Evolutionary conservation across 2,329 filamentous ascomycete species (phyloP).

Genomic region (Talaromyces piceae): DNA sequence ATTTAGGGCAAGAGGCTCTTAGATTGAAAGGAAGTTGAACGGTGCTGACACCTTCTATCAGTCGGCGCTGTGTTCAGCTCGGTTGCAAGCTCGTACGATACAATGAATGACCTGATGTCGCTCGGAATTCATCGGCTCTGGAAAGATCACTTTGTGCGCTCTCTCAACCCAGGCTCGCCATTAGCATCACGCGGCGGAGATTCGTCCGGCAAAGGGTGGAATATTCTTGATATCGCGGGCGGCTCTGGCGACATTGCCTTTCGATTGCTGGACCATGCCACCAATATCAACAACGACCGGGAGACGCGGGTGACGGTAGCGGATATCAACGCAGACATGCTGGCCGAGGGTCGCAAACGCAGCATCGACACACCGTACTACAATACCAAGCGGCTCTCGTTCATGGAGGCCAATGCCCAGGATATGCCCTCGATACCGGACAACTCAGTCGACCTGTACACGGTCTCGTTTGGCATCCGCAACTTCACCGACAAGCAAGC

Average conservation of each 20-base stretch:
- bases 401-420: slow-evolving; percentile 88
- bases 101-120: slow-evolving; percentile 99
- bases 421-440: slow-evolving; percentile 57
- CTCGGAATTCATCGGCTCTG: slow-evolving; percentile 92
- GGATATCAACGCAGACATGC: slow-evolving; percentile 95
- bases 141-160: slow-evolving; percentile 94
- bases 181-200: slow-evolving; percentile 27
- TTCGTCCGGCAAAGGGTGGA: slow-evolving; percentile 46
- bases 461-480: slow-evolving; percentile 92
- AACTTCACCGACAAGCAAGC: slow-evolving; percentile 91
- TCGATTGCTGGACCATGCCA: slow-evolving; percentile 84
- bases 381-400: slow-evolving; percentile 50
- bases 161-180: slow-evolving; percentile 70
- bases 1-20: too few relatives aligned
- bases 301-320: slow-evolving; percentile 80
- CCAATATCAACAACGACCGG: slow-evolving; percentile 69
- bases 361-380: slow-evolving; percentile 57
- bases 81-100: slow-evolving; percentile 89
- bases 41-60: slow-evolving; percentile 19
- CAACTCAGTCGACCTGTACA: slow-evolving; percentile 84
- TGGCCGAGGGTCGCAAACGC: slow-evolving; percentile 77
- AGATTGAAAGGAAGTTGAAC: background rate
- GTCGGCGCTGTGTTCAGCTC: slow-evolving; percentile 90
- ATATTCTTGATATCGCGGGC: slow-evolving; percentile 90
- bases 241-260: slow-evolving; percentile 98